A percentile compares a stretch with the other conserved stretches of the same genome.
Conservation (phyloP, 345 rosid genomes). For the Sisymbrium altissimum region DNA sequence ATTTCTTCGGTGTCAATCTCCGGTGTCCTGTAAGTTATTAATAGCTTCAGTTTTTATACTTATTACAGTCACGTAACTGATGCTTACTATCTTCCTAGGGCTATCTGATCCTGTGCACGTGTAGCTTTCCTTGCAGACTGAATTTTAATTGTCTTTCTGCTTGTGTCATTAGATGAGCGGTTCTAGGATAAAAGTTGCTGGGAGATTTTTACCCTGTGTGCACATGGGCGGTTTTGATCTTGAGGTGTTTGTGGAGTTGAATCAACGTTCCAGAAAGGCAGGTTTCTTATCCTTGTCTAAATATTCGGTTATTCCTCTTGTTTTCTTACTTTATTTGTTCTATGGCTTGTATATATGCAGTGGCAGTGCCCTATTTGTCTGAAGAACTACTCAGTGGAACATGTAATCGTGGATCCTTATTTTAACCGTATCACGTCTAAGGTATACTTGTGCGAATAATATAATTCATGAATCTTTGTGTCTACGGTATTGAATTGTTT, state of each 20-base stretch:
- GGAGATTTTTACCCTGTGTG: conserved; percentile 88
- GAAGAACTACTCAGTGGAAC: conserved; percentile 84
- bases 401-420: conserved; percentile 82
- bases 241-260: conserved; percentile 90
- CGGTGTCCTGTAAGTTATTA: conserved; percentile 89
- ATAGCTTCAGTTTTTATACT: conserved; percentile 8
- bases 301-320: not conserved
- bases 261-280: conserved; percentile 98
- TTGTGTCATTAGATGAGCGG: conserved; percentile 75
- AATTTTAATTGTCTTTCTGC: not conserved
- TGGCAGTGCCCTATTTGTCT: conserved; percentile 99
- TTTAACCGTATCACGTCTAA: conserved; percentile 80
- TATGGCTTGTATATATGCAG: conserved; percentile 42
- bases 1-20: conserved; percentile 67
- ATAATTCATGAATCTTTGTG: conserved; percentile 1
- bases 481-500: conserved; percentile 1
- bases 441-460: conserved; percentile 40
- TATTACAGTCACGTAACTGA: not conserved
- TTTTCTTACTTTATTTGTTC: conserved; percentile 23
- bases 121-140: not conserved
- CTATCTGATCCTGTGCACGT: not conserved
- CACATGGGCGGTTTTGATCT: conserved; percentile 99
- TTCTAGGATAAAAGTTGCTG: conserved; percentile 95
- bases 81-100: conserved; percentile 7
- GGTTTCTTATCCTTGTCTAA: conserved; percentile 21